Evolutionary conservation across 441 rosid genomes (phyloP).

Genomic region (Cnidoscolus chayamansa): DNA sequence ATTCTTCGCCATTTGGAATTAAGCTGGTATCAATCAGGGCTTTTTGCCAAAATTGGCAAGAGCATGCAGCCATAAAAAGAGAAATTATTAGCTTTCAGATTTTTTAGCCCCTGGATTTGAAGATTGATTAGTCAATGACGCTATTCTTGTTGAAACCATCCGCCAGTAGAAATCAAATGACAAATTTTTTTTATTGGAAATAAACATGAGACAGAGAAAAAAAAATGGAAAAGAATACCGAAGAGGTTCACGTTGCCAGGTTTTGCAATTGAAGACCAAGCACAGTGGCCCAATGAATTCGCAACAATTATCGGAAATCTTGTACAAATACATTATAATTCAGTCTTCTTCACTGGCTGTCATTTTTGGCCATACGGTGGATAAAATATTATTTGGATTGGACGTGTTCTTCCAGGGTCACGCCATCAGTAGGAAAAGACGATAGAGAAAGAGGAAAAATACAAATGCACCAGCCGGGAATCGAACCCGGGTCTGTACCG

Average conservation of each 20-base stretch:
- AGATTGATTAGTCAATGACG: background rate
- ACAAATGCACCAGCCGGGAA: constrained; percentile 59
- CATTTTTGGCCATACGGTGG: background rate
- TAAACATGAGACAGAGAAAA: background rate
- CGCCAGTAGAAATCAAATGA: background rate
- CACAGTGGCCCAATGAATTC: background rate
- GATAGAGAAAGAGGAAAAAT: background rate
- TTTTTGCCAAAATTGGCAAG: background rate
- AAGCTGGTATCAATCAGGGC: too few species aligned
- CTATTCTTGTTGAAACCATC: background rate
- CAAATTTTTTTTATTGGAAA: background rate
- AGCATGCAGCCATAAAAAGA: background rate
- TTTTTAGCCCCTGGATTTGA: background rate
- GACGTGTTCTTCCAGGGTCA: background rate
- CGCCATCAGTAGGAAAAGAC: background rate
- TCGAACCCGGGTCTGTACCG: constrained; percentile 79
- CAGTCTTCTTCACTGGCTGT: constrained; percentile 5
- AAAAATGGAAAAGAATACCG: too few species aligned
- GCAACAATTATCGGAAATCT: background rate
- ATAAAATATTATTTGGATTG: background rate
- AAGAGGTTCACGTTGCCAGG: background rate
- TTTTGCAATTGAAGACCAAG: background rate
- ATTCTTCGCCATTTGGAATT: too few species aligned
- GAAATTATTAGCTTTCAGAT: background rate
- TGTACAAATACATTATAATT: background rate